A percentile compares a stretch with the other conserved stretches of the same genome.
Conservation (phyloP, 768 basidiomycete genomes). For the Russula lepida region DNA sequence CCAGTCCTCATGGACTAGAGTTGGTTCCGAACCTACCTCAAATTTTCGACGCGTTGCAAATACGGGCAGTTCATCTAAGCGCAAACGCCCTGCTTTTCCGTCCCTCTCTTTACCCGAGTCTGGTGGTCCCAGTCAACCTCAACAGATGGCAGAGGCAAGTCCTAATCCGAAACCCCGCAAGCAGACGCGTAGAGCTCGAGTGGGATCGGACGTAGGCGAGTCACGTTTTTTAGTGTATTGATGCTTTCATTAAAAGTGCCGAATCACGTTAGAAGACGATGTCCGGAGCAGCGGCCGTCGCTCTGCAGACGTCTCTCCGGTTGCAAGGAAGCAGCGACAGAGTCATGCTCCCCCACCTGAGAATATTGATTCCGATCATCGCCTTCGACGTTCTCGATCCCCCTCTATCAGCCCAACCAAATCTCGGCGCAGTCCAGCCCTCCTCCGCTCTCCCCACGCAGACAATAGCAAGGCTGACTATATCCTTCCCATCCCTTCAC, state of each 20-base stretch:
- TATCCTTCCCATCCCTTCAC: constrained; percentile 30
- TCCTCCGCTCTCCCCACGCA: constrained; percentile 36
- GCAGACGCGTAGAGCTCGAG: constrained; percentile 20
- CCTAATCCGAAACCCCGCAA: constrained; percentile 61
- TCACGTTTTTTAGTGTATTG: neutral
- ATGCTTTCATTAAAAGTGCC: neutral
- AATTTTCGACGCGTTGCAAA: constrained; percentile 1
- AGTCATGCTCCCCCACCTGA: constrained; percentile 19
- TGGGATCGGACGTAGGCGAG: neutral
- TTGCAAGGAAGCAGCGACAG: constrained; percentile 17
- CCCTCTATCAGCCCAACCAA: constrained; percentile 21
- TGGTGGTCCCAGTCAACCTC: constrained; percentile 16
- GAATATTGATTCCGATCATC: constrained; percentile 27
- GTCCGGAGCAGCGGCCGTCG: neutral
- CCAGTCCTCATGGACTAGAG: constrained; percentile 20
- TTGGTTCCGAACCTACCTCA: constrained; percentile 19
- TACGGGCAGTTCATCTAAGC: constrained; percentile 26
- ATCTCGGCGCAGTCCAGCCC: constrained; percentile 26
- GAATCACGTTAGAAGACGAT: neutral
- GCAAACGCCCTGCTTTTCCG: constrained; percentile 31
- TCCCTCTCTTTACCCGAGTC: constrained; percentile 12
- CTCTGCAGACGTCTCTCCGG: neutral
- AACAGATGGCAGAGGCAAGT: constrained; percentile 33
- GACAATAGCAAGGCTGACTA: constrained; percentile 44
- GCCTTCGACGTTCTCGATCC: constrained; percentile 11